A percentile compares a stretch with the other conserved stretches of the same genome.
These are phyloP conservation scores for Scleromitrula shiraiana DNA, from an alignment of 2,329 filamentous ascomycete genomes.

Conservation along the genomic window DNA sequence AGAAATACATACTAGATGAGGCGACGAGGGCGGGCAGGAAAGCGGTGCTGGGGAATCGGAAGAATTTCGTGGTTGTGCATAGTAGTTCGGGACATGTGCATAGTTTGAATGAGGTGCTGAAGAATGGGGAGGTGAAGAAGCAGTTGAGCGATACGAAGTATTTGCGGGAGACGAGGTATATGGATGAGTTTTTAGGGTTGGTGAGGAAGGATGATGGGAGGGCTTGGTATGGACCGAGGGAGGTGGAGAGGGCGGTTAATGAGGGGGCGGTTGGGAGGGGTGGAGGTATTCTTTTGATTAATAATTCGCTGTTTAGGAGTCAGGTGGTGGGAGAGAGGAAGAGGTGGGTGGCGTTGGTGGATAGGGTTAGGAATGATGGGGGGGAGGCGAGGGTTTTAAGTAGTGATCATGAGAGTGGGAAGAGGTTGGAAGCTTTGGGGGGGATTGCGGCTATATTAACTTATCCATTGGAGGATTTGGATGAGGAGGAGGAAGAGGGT, in stretches of 20 bases:
- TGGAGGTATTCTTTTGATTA: slow-evolving; percentile 78
- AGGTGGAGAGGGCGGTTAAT: slow-evolving; percentile 74
- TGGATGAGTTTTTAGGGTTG: slow-evolving; percentile 75
- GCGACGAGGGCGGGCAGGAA: slow-evolving; percentile 56
- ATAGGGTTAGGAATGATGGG: slow-evolving; percentile 77
- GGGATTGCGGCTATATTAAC: slow-evolving; percentile 86
- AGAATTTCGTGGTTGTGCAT: slow-evolving; percentile 66
- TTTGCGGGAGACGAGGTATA: slow-evolving; percentile 69
- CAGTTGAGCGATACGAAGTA: slow-evolving; percentile 84
- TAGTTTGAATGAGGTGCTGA: slow-evolving; percentile 78
- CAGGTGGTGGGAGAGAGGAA: slow-evolving; percentile 69
- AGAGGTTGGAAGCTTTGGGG: slow-evolving; percentile 72
- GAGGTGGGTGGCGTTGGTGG: slow-evolving; percentile 77
- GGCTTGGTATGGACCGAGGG: slow-evolving; percentile 81
- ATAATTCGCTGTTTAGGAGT: slow-evolving; percentile 79
- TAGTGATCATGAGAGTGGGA: slow-evolving; percentile 88
- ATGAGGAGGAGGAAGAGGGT: slow-evolving; percentile 52
- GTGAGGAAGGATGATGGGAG: slow-evolving; percentile 78
- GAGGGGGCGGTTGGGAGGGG: slow-evolving; percentile 84
- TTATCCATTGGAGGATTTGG: slow-evolving; percentile 75
- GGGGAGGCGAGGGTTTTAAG: slow-evolving; percentile 86
- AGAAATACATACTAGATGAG: slow-evolving; percentile 63
- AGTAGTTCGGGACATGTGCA: slow-evolving; percentile 80
- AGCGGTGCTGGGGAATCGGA: slow-evolving; percentile 53
- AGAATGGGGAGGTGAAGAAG: slow-evolving; percentile 67